Percentiles rank a stretch among this genome's conserved stretches.
These are phyloP conservation scores for Curvularia hawaiiensis DNA, from an alignment of 2,329 filamentous ascomycete genomes.

Conservation along the genomic window DNA sequence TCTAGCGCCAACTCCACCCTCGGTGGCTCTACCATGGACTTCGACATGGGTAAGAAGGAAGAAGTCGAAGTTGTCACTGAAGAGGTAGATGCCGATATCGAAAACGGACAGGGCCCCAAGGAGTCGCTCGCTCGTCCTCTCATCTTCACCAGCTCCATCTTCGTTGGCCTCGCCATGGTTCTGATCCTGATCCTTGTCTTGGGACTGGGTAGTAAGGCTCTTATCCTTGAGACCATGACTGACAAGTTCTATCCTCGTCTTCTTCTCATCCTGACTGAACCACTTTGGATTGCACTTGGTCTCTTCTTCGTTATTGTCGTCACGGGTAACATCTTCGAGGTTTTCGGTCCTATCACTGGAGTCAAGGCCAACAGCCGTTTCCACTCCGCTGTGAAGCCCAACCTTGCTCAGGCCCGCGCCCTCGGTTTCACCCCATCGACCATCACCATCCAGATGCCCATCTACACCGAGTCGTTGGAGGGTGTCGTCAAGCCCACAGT, in stretches of 20 bases:
- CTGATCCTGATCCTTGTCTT: constrained; percentile 58
- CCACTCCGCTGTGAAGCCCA: constrained; percentile 66
- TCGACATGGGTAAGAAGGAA: constrained; percentile 16
- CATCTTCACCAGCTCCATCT: constrained; percentile 60
- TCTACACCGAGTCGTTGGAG: constrained; percentile 81
- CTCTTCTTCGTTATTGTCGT: constrained; percentile 40
- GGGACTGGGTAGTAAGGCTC: constrained; percentile 59
- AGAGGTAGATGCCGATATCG: constrained; percentile 32
- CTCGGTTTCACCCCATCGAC: constrained; percentile 66
- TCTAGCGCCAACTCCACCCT: constrained; percentile 32
- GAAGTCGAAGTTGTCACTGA: constrained; percentile 20
- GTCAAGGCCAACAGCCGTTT: constrained; percentile 78
- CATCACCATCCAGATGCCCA: constrained; percentile 76
- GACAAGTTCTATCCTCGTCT: constrained; percentile 61
- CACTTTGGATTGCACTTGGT: constrained; percentile 59
- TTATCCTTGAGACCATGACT: constrained; percentile 59
- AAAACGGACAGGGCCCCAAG: constrained; percentile 35
- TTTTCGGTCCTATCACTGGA: constrained; percentile 77
- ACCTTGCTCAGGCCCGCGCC: constrained; percentile 54
- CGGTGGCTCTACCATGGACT: constrained; percentile 31
- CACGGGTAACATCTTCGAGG: constrained; percentile 49
- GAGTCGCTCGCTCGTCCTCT: constrained; percentile 54
- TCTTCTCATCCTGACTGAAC: constrained; percentile 55
- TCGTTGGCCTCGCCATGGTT: constrained; percentile 59
- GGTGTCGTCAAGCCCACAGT: constrained; percentile 77